Evolutionary conservation across 345 rosid species (phyloP).

Genomic region (Ricinus communis): DNA sequence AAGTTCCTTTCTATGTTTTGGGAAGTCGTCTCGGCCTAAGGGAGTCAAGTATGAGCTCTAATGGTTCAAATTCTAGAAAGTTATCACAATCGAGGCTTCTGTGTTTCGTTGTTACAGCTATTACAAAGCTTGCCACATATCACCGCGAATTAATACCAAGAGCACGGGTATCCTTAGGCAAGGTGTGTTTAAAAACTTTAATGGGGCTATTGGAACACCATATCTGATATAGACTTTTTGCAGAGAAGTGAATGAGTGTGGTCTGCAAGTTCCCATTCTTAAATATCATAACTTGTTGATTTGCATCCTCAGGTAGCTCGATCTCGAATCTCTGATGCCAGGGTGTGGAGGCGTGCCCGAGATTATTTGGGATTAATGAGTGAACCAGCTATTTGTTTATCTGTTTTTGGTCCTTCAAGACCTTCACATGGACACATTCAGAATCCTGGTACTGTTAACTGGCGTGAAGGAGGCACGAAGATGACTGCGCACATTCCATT

Average conservation of each 20-base stretch:
- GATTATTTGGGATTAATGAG: conserved; percentile 84
- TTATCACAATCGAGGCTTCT: conserved; percentile 83
- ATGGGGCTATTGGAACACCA: not conserved
- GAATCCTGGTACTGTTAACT: conserved; percentile 71
- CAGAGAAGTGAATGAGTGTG: not conserved
- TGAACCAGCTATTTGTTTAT: conserved; percentile 75
- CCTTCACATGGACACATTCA: conserved; percentile 46
- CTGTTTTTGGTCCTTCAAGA: conserved; percentile 72
- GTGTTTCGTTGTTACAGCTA: conserved; percentile 92
- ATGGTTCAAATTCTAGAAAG: conserved; percentile 42
- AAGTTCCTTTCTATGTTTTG: conserved; percentile 15
- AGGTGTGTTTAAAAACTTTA: conserved; percentile 46
- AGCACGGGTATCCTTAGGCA: conserved; percentile 95
- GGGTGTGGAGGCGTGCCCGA: conserved; percentile 80
- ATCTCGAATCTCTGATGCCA: conserved; percentile 76
- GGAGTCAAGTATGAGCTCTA: conserved; percentile 48
- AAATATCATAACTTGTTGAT: not conserved
- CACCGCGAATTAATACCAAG: conserved; percentile 82
- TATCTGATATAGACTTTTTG: not conserved
- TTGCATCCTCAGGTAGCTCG: conserved; percentile 63
- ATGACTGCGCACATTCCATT: conserved; percentile 77
- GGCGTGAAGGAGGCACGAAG: conserved; percentile 73
- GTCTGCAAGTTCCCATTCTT: not conserved
- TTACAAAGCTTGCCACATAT: conserved; percentile 86
- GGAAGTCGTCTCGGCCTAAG: conserved; percentile 73